phyloP scores from a whole-genome alignment of 164 flowering plant genomes.

The Vitis riparia region DNA sequence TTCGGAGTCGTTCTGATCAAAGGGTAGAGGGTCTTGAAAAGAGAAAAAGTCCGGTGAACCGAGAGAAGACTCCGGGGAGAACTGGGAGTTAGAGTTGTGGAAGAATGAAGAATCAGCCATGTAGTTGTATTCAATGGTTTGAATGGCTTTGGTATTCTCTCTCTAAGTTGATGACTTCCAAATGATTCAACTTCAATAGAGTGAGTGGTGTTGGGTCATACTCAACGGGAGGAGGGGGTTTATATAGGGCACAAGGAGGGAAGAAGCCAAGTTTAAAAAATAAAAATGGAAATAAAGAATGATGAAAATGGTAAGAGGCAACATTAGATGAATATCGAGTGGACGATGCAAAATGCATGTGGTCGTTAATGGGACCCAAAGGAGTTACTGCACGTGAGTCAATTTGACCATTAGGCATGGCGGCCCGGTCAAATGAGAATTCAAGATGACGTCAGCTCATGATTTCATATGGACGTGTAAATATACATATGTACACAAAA shows the following conservation, averaged over 20 bases:
- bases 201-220: neutral
- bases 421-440: constrained; percentile 26
- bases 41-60: constrained; percentile 18
- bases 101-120: constrained; percentile 1
- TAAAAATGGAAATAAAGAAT: neutral
- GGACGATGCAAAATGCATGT: neutral
- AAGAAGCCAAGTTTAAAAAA: neutral
- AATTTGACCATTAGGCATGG: constrained; percentile 20
- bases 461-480: constrained; percentile 2
- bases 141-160: neutral
- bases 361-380: constrained; percentile 14
- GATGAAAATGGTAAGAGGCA: neutral
- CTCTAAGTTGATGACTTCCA: neutral
- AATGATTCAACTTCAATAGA: too few species aligned
- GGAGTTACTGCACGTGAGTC: constrained; percentile 37
- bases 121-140: neutral
- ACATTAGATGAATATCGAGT: neutral
- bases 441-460: constrained; percentile 20
- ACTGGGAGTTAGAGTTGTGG: constrained; percentile 18
- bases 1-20: constrained; percentile 58
- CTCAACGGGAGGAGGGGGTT: too few species aligned
- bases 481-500: too few species aligned
- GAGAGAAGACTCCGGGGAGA: constrained; percentile 25
- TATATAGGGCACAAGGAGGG: neutral
- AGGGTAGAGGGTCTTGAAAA: constrained; percentile 33